Base-by-base conservation (phyloP, 495 filamentous ascomycete genomes). In the Talaromyces thailandensis region DNA sequence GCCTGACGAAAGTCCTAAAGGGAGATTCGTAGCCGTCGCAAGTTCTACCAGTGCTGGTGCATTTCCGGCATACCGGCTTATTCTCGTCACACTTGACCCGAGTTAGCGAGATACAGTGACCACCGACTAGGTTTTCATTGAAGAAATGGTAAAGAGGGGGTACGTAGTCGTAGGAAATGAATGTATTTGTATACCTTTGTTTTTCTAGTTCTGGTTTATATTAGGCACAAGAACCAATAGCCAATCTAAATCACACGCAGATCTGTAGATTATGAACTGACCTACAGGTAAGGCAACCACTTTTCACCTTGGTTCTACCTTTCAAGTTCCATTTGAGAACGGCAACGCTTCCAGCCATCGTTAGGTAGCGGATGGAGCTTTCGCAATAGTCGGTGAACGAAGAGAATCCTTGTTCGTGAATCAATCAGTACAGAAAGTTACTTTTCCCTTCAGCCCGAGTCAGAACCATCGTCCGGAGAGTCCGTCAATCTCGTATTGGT, bases 61-160 rank as follows among this genome's bases (percentile, higher is more conserved):
- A 87, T 48, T 77, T 74, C 8, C 65, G 70, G 65, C 84, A 87
- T 18, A 73, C 73, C 16, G 84, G 84, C 29, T 75, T 71, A 14
- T 67, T 69, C 67, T 87, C 84, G 58, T 84, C 84, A 48, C 84
- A 87, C 67, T 86, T 86, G 51, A 87, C 76, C 53, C 70, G 14
- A 29, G 18, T 57, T 57, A 57, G 55, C 29, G 26, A 16, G 69
- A 72, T 67, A 69, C 71, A 70, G 18, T 16, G 24, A 23, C 48
- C 18, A 52, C 14, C 6, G 18, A 52, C 9, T 12, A 7, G 8
- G 31, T 5, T 40, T 12, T 3, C 35, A 14, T 16, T 40, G 16
- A 40, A 40, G 9, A 40, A 40, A 16, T 40, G 14, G 35, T n/a
- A 40, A 14, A 5, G 14, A 40, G 35, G 35, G 35, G 35, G 16